Conservation (phyloP, 2,329 filamentous ascomycete genomes). For the Cercospora sesami region DNA sequence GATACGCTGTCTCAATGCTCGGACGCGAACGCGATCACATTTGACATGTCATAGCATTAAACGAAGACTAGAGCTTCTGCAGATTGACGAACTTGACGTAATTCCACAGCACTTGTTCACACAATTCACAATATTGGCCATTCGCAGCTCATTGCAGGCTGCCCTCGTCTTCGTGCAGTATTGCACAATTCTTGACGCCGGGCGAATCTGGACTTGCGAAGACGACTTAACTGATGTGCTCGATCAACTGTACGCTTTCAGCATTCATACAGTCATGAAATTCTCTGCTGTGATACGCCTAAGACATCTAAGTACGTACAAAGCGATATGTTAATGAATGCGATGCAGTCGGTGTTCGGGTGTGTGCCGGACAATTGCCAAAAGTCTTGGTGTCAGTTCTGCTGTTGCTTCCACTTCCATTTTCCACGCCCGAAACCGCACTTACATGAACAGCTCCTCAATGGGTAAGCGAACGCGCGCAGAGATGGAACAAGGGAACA, state of each 20-base stretch:
- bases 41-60: background rate
- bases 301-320: background rate
- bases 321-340: background rate
- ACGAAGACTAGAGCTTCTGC: background rate
- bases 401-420: background rate
- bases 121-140: background rate
- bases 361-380: background rate
- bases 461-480: conserved; percentile 26
- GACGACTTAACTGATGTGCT: too few species aligned
- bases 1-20: background rate
- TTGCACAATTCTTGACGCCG: too few species aligned
- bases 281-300: background rate
- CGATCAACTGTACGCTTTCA: background rate
- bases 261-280: background rate
- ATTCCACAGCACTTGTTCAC: background rate
- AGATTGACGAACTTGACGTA: background rate
- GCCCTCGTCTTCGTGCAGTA: background rate
- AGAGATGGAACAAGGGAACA: conserved; percentile 25
- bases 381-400: background rate
- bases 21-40: background rate
- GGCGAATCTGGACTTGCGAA: too few species aligned
- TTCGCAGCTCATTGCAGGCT: background rate
- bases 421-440: background rate
- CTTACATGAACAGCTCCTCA: background rate
- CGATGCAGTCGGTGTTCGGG: background rate